Conservation (phyloP, 257 asterid genomes). For the Anisodus acutangulus region DNA sequence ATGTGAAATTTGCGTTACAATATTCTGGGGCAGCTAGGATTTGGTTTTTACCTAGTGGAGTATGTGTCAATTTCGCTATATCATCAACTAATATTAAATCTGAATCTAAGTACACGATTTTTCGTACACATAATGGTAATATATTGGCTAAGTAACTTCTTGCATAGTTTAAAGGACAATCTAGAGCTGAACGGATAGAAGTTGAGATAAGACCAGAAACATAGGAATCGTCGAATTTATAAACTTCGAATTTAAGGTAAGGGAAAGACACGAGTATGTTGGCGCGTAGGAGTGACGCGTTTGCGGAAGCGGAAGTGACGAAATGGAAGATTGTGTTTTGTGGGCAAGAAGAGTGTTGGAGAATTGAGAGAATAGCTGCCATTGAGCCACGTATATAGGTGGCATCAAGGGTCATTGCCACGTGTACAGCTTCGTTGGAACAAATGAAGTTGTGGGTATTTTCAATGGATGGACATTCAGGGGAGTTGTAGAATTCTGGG, state of each 20-base stretch:
- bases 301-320: constrained; percentile 66
- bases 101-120: constrained; percentile 84
- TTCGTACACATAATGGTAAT: constrained; percentile 70
- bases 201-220: constrained; percentile 84
- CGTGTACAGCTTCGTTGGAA: constrained; percentile 63
- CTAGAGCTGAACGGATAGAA: constrained; percentile 93
- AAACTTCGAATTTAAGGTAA: constrained; percentile 63
- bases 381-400: constrained; percentile 88
- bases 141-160: constrained; percentile 80
- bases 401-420: constrained; percentile 85
- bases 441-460: constrained; percentile 39
- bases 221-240: constrained; percentile 57
- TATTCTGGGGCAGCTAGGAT: constrained; percentile 96
- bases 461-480: constrained; percentile 54
- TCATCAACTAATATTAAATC: constrained; percentile 86
- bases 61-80: constrained; percentile 67
- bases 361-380: constrained; percentile 84
- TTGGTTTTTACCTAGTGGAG: constrained; percentile 49
- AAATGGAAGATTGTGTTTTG: constrained; percentile 73
- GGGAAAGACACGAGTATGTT: constrained; percentile 72
- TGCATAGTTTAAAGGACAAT: constrained; percentile 92
- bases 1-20: constrained; percentile 87
- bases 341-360: constrained; percentile 91
- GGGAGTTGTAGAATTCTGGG: constrained; percentile 83
- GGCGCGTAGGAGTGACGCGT: constrained; percentile 50